Evolutionary conservation across 257 asterid species (phyloP), one percentile per base, ranked within the genome.

Genomic region (Gentiana dahurica): DNA sequence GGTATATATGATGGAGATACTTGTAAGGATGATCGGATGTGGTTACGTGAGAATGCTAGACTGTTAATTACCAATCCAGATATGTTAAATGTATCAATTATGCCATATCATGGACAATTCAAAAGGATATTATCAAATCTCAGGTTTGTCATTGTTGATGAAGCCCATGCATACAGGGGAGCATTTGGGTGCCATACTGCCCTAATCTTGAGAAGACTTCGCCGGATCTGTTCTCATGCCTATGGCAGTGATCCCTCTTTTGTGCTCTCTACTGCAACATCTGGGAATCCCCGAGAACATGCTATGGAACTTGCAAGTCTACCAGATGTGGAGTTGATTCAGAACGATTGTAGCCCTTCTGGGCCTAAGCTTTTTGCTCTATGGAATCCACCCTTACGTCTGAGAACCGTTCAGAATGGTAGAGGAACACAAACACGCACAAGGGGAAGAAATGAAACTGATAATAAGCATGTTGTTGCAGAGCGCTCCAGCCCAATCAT

Each of bases 1-100:
- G 98, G 98, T 54, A 77, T 91, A 68, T 91, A 85, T 65, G 98
- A 91, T 62, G 98, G 98, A 57, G 98, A 91, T 71, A 91, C 97
- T 77, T 76, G 85, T 73, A 81, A 74, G 77, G 78, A 68, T 65
- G 92, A 91, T 71, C 83, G 98, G 73, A 57, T 75, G 49, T 85
- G 93, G 93, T 68, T 81, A 55, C 92, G 92, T 47, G 88, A 87
- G 68, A 85, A 87, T 77, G 90, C 95, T 66, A 82, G 97, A 59
- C 72, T 91, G 96, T 72, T 91, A 67, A 87, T 91, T 47, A 87
- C 98, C 49, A 91, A 91, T 76, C 98, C 98, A 36, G 98, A 91
- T 74, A 91, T 91, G 97, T 71, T 91, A 59, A 96, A 91, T 71
- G 74, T 85, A 68, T 85, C 98, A 68, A 75, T 91, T 68, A 81